These are phyloP conservation scores for Dipteronia sinensis DNA, from an alignment of 345 rosid genomes.

Conservation along the genomic window DNA sequence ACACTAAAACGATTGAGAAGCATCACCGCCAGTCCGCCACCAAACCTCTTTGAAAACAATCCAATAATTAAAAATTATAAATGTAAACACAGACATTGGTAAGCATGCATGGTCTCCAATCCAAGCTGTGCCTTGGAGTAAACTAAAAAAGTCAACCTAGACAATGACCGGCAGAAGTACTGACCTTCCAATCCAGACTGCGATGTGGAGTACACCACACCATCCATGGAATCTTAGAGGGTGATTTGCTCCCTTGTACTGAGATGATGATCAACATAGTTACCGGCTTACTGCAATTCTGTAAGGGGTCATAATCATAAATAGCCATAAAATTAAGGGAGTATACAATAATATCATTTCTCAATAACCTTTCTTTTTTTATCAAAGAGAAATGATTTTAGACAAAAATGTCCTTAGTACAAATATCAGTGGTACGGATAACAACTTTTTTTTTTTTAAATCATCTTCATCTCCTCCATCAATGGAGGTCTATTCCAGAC, in stretches of 20 bases:
- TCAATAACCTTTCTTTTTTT: too few relatives aligned
- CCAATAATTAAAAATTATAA: constrained; percentile 13
- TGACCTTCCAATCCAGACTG: constrained; percentile 97
- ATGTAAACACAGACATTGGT: background rate
- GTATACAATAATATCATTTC: too few relatives aligned
- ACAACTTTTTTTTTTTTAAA: too few relatives aligned
- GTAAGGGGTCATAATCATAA: too few relatives aligned
- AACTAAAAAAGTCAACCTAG: constrained; percentile 40
- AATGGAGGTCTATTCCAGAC: too few relatives aligned
- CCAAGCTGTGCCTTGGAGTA: constrained; percentile 86
- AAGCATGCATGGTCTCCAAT: constrained; percentile 54
- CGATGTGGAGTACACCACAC: constrained; percentile 86
- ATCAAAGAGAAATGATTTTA: too few relatives aligned
- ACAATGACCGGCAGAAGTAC: constrained; percentile 26
- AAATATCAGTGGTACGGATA: too few relatives aligned
- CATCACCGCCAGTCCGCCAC: constrained; percentile 98
- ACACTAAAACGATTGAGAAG: too few relatives aligned
- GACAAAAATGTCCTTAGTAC: too few relatives aligned
- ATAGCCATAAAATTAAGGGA: too few relatives aligned
- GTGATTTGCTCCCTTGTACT: constrained; percentile 98
- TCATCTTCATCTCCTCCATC: too few relatives aligned
- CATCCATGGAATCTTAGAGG: constrained; percentile 97
- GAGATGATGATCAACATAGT: constrained; percentile 92
- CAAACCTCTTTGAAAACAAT: constrained; percentile 80
- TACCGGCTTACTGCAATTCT: too few relatives aligned